phyloP scores from a whole-genome alignment of 441 rosid genomes.

The Sinapis alba region DNA sequence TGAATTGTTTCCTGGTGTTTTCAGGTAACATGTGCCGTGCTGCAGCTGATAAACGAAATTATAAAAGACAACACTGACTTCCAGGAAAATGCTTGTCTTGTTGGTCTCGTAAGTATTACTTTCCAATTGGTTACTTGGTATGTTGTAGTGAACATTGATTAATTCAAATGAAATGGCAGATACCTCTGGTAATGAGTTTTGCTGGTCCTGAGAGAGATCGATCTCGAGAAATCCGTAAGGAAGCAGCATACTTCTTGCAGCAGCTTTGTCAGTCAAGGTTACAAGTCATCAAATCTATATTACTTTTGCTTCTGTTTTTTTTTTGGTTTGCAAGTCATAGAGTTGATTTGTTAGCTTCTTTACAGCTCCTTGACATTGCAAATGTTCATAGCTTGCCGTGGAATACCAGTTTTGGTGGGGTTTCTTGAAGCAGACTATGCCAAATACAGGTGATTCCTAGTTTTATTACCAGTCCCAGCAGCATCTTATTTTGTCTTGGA shows the following conservation, averaged over 20 bases:
- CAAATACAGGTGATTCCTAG: conserved; percentile 66
- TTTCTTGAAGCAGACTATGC: conserved; percentile 98
- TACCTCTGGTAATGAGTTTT: conserved; percentile 80
- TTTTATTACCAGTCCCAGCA: conserved; percentile 1
- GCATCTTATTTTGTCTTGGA: neutral
- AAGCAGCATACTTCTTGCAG: conserved; percentile 92
- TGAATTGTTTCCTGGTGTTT: conserved; percentile 29
- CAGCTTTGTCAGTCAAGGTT: conserved; percentile 99
- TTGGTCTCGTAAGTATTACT: conserved; percentile 79
- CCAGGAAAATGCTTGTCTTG: conserved; percentile 97
- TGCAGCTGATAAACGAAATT: conserved; percentile 89
- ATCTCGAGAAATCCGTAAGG: conserved; percentile 90
- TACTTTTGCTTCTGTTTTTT: conserved; percentile 12
- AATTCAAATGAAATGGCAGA: conserved; percentile 46
- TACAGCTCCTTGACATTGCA: conserved; percentile 92
- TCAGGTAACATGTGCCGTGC: conserved; percentile 87
- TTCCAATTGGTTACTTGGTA: conserved; percentile 15
- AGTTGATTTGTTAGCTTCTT: conserved; percentile 37
- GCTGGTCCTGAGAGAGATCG: conserved; percentile 72
- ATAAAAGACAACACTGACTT: conserved; percentile 84
- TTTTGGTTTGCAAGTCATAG: conserved; percentile 21
- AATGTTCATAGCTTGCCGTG: conserved; percentile 97
- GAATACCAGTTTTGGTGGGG: conserved; percentile 94
- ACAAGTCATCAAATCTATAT: conserved; percentile 21
- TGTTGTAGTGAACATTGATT: too few relatives aligned